Percentiles rank a stretch among this genome's conserved stretches.
These are phyloP conservation scores for Venturia nashicola DNA, from an alignment of 2,329 filamentous ascomycete genomes.

Conservation along the genomic window DNA sequence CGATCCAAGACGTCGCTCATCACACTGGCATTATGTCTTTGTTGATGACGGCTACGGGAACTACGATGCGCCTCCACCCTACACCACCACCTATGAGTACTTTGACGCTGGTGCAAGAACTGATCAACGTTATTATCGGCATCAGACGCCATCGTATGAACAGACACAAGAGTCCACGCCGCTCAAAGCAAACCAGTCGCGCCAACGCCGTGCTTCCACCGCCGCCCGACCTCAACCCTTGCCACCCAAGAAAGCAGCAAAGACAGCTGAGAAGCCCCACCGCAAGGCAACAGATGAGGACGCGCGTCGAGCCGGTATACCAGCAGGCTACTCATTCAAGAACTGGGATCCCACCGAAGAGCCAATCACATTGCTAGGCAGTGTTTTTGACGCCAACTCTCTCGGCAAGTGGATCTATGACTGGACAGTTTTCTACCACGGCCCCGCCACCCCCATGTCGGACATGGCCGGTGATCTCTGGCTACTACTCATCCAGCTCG, in stretches of 20 bases:
- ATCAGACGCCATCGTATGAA: conserved; percentile 28
- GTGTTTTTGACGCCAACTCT: conserved; percentile 94
- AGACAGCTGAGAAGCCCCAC: conserved; percentile 24
- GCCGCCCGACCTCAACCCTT: conserved; percentile 31
- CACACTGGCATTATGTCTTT: conserved; percentile 42
- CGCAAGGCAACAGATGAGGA: conserved; percentile 53
- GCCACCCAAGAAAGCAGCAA: conserved; percentile 25
- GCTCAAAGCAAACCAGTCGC: conserved; percentile 27
- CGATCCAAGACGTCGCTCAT: conserved; percentile 33
- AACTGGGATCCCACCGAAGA: conserved; percentile 96
- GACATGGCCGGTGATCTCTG: conserved; percentile 91
- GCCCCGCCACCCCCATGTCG: conserved; percentile 68
- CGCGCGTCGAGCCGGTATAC: conserved; percentile 55
- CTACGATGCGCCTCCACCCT: conserved; percentile 35
- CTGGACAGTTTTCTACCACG: conserved; percentile 91
- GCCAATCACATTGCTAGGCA: conserved; percentile 86
- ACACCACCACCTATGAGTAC: conserved; percentile 38
- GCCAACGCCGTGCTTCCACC: conserved; percentile 42
- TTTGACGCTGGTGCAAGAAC: conserved; percentile 37
- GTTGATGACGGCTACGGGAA: conserved; percentile 39
- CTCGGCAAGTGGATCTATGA: conserved; percentile 99
- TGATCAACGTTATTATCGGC: conserved; percentile 37
- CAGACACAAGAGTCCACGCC: conserved; percentile 23
- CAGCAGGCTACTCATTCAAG: conserved; percentile 84
- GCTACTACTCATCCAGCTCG: conserved; percentile 86